Conservation (phyloP, 441 rosid species). For the Croton laevigatus region DNA sequence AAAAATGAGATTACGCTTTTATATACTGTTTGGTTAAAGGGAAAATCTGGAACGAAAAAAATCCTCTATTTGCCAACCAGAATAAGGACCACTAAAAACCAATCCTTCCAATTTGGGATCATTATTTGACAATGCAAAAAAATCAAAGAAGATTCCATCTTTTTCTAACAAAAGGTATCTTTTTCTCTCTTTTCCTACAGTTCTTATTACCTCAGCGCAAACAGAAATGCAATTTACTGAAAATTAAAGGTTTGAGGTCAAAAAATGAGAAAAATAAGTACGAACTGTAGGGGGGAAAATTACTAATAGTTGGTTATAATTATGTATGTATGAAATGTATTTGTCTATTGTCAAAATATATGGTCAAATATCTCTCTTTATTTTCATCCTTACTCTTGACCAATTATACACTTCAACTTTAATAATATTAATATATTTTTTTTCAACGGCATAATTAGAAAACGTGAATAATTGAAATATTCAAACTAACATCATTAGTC, state of each 20-base stretch:
- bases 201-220: not conserved
- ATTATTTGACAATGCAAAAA: not conserved
- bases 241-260: too few species aligned
- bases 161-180: not conserved
- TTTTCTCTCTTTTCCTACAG: too few species aligned
- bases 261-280: too few species aligned
- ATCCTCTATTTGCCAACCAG: too few species aligned
- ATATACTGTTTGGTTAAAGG: too few species aligned
- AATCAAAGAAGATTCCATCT: not conserved
- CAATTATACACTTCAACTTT: not conserved
- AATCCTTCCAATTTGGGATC: not conserved
- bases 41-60: too few species aligned
- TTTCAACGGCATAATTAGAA: not conserved
- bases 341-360: not conserved
- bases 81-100: not conserved
- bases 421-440: too few species aligned
- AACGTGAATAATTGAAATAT: not conserved
- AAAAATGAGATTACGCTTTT: too few species aligned
- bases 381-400: not conserved
- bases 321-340: too few species aligned
- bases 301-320: not conserved
- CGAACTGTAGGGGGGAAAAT: too few species aligned
- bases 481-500: not conserved
- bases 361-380: not conserved
- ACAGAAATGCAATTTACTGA: not conserved